Evolutionary conservation across 495 filamentous ascomycete species (phyloP).

Genomic region (Chaetomidium leptoderma): DNA sequence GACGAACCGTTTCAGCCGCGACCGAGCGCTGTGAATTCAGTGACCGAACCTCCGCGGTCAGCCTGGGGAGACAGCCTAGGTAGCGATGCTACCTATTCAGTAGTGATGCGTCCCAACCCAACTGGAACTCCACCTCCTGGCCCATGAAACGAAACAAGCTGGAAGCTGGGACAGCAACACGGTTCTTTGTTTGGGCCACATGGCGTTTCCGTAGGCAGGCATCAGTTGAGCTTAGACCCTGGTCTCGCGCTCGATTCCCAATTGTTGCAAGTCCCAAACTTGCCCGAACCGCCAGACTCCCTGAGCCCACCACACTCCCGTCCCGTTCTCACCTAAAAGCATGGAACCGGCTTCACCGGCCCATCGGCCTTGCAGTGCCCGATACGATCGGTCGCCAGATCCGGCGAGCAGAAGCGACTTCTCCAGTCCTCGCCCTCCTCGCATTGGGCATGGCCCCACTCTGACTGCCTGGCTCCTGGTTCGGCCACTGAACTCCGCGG

Average conservation of each 20-base stretch:
- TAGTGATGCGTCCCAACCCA: background rate
- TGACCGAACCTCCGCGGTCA: constrained; percentile 6
- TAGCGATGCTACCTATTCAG: background rate
- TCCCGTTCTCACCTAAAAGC: too few relatives aligned
- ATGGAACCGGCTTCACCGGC: background rate
- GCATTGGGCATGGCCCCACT: constrained; percentile 30
- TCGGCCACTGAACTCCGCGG: background rate
- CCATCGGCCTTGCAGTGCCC: background rate
- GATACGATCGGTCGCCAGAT: background rate
- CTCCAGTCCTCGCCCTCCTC: background rate
- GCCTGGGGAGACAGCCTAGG: background rate
- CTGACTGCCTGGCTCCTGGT: too few relatives aligned
- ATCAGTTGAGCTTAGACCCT: too few relatives aligned
- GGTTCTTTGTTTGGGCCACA: too few relatives aligned
- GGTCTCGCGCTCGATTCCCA: too few relatives aligned
- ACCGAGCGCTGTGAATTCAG: constrained; percentile 3
- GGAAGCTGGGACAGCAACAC: too few relatives aligned
- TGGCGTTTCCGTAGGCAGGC: too few relatives aligned
- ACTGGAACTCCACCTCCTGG: background rate
- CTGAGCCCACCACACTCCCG: too few relatives aligned
- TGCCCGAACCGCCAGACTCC: background rate
- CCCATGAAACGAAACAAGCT: background rate
- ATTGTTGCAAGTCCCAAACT: too few relatives aligned
- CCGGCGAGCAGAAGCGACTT: background rate
- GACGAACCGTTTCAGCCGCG: background rate